phyloP scores from a whole-genome alignment of 2,329 filamentous ascomycete species.

The Harringtonia lauricola region DNA sequence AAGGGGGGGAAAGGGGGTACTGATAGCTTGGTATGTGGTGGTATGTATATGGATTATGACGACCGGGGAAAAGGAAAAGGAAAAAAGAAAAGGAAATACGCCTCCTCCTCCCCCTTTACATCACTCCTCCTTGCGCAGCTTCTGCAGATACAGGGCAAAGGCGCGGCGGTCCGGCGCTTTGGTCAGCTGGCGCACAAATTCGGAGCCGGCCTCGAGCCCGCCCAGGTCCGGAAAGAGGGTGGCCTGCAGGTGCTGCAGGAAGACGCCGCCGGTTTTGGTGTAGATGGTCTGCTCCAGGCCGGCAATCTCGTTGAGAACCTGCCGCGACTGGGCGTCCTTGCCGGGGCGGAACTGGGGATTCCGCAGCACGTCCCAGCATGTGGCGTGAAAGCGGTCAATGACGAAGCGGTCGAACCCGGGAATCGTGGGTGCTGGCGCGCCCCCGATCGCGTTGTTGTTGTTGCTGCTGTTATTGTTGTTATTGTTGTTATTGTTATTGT shows the following conservation, averaged over 20 bases:
- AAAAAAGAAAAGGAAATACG: background rate
- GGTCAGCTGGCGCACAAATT: conserved; percentile 48
- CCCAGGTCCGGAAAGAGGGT: conserved; percentile 55
- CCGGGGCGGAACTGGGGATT: conserved; percentile 70
- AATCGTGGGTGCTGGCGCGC: conserved; percentile 45
- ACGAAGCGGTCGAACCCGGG: conserved; percentile 90
- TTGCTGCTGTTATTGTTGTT: background rate
- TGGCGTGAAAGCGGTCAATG: conserved; percentile 75
- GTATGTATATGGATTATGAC: too few species aligned
- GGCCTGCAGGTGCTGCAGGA: conserved; percentile 57
- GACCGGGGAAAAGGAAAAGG: background rate
- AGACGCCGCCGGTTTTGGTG: conserved; percentile 74
- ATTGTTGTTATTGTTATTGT: background rate
- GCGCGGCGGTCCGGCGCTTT: conserved; percentile 48
- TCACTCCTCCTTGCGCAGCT: conserved; percentile 36
- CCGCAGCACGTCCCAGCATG: conserved; percentile 81
- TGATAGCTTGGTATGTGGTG: background rate
- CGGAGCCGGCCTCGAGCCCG: conserved; percentile 39
- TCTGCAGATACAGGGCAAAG: conserved; percentile 53
- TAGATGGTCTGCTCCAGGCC: conserved; percentile 82
- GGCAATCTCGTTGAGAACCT: conserved; percentile 81
- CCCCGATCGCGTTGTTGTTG: background rate
- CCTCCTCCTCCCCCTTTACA: background rate
- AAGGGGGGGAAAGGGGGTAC: background rate
- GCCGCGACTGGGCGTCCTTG: conserved; percentile 74